Evolutionary conservation across 495 filamentous ascomycete species (phyloP).

Genomic region (Neurospora africana): DNA sequence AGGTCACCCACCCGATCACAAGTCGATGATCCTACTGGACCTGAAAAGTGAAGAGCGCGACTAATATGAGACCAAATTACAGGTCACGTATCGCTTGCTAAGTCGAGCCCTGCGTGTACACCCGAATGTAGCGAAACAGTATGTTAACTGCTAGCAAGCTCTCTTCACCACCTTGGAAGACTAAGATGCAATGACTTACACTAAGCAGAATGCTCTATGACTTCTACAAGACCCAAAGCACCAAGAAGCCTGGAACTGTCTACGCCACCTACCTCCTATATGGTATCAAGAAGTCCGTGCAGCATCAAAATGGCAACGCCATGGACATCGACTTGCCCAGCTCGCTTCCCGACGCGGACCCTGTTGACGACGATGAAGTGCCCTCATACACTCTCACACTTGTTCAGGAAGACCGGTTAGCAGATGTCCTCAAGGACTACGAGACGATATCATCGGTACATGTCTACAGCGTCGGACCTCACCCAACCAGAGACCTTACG

Average conservation of each 20-base stretch:
- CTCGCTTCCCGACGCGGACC: conserved; percentile 49
- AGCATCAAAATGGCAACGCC: conserved; percentile 32
- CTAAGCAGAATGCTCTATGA: conserved; percentile 73
- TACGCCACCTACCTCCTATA: conserved; percentile 83
- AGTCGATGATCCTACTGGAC: neutral
- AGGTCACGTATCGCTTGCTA: conserved; percentile 80
- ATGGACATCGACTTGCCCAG: conserved; percentile 69
- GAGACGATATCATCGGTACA: conserved; percentile 65
- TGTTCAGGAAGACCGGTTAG: conserved; percentile 65
- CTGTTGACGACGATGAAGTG: conserved; percentile 26
- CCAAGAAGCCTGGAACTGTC: conserved; percentile 58
- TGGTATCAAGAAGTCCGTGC: conserved; percentile 38
- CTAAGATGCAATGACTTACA: neutral
- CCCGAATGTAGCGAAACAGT: conserved; percentile 46
- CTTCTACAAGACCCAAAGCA: conserved; percentile 71
- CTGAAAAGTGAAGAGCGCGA: neutral
- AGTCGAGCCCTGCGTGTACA: conserved; percentile 73
- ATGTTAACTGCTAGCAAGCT: neutral
- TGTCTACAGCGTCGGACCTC: conserved; percentile 73
- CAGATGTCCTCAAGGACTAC: conserved; percentile 60
- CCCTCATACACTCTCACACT: conserved; percentile 54
- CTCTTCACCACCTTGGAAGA: neutral
- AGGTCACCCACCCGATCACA: conserved; percentile 18
- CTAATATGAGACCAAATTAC: neutral
- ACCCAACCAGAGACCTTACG: conserved; percentile 63